Evolutionary conservation across 306 rosid species (phyloP).

Genomic region (Medicago arabica): DNA sequence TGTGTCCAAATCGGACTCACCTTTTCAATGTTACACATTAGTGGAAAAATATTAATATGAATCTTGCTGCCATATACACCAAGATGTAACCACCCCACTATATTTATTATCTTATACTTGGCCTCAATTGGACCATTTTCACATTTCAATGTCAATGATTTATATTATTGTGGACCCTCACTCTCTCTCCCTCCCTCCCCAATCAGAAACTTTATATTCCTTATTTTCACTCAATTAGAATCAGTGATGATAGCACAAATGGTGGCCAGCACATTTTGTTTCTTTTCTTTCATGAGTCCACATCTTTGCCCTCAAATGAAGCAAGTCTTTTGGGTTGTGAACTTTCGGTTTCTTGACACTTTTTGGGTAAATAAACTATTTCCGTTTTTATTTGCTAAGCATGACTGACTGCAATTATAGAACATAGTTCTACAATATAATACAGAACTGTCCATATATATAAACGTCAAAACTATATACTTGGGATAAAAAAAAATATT

Average conservation of each 20-base stretch:
- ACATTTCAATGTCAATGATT: constrained; percentile 15
- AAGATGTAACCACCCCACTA: constrained; percentile 17
- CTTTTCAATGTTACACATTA: background rate
- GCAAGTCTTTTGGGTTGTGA: constrained; percentile 35
- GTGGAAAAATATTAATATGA: background rate
- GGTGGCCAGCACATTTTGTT: constrained; percentile 46
- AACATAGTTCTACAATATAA: no score
- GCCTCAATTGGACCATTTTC: background rate
- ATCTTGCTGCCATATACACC: no score
- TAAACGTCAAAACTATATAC: no score
- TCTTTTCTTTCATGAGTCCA: constrained; percentile 28
- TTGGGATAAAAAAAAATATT: no score
- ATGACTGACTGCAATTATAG: no score
- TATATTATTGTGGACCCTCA: constrained; percentile 13
- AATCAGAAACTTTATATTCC: constrained; percentile 11
- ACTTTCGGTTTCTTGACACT: constrained; percentile 28
- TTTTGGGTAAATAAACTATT: background rate
- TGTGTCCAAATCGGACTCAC: background rate
- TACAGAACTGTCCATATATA: no score
- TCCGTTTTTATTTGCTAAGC: no score
- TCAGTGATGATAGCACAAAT: constrained; percentile 29
- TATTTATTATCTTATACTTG: background rate
- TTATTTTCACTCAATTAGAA: constrained; percentile 29
- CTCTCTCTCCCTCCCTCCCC: background rate
- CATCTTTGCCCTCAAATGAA: constrained; percentile 42